Evolutionary conservation across 257 asterid genomes (phyloP).

Genomic region (Solanum phureja): DNA sequence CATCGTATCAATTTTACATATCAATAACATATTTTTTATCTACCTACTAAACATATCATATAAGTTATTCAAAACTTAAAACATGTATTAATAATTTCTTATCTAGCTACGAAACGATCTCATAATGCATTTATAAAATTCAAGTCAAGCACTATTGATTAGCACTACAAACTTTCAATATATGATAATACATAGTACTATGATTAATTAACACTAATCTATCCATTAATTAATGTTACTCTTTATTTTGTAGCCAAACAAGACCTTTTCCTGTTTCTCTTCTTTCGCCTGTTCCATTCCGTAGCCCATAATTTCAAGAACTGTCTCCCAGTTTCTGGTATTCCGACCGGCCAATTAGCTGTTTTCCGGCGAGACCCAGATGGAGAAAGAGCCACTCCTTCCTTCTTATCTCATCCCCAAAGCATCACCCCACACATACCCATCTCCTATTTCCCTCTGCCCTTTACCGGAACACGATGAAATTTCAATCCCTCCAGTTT

Average conservation of each 20-base stretch:
- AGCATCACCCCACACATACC: slow-evolving; percentile 16
- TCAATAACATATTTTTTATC: too few species aligned
- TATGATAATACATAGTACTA: neutral
- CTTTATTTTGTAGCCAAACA: neutral
- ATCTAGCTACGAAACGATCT: neutral
- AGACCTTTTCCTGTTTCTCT: neutral
- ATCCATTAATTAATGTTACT: neutral
- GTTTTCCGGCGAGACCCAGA: slow-evolving; percentile 12
- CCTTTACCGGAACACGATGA: slow-evolving; percentile 59
- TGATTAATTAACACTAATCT: neutral
- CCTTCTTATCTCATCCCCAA: slow-evolving; percentile 24
- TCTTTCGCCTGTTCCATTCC: neutral
- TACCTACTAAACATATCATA: neutral
- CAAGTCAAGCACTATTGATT: neutral
- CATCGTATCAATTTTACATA: too few species aligned
- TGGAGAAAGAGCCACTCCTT: slow-evolving; percentile 79
- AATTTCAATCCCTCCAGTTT: slow-evolving; percentile 39
- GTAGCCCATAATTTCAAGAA: neutral
- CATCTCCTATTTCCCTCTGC: slow-evolving; percentile 33
- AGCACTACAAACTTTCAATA: neutral
- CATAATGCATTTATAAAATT: neutral
- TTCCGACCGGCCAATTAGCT: neutral
- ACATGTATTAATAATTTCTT: too few species aligned
- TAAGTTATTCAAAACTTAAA: too few species aligned
- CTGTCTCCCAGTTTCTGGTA: slow-evolving; percentile 2